These are phyloP conservation scores for Colletotrichum sp. DNA, from an alignment of 2,329 filamentous ascomycete genomes.

Conservation along the genomic window DNA sequence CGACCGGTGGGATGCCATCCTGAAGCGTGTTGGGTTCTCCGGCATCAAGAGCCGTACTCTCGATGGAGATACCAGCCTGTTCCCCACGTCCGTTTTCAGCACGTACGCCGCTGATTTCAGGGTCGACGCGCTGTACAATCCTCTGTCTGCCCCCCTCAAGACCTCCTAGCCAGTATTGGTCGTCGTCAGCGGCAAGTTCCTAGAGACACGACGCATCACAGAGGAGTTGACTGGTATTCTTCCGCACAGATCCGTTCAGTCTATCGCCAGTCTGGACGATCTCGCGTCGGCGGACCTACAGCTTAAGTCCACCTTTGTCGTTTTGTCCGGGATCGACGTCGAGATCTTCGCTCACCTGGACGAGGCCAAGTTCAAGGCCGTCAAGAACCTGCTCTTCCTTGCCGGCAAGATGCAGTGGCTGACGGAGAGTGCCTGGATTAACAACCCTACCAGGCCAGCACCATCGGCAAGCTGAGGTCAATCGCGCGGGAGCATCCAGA, in stretches of 20 bases:
- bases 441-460: slow-evolving; percentile 23
- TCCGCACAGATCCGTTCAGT: neutral
- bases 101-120: neutral
- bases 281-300: neutral
- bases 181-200: neutral
- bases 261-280: neutral
- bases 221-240: too few species aligned
- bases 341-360: slow-evolving; percentile 32
- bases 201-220: too few species aligned
- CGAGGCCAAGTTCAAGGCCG: neutral
- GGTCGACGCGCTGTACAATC: neutral
- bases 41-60: neutral
- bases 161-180: neutral
- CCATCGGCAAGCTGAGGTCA: slow-evolving; percentile 2
- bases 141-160: neutral
- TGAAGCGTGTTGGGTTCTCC: slow-evolving; percentile 30
- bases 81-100: neutral
- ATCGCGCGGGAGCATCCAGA: slow-evolving; percentile 1
- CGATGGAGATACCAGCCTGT: neutral
- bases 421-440: slow-evolving; percentile 14
- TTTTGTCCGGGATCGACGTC: slow-evolving; percentile 24
- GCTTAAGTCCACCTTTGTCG: neutral
- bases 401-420: slow-evolving; percentile 24
- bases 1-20: slow-evolving; percentile 29
- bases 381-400: neutral